Base-by-base conservation (phyloP, 2,329 filamentous ascomycete genomes). In the Phyllosticta capitalensis region DNA sequence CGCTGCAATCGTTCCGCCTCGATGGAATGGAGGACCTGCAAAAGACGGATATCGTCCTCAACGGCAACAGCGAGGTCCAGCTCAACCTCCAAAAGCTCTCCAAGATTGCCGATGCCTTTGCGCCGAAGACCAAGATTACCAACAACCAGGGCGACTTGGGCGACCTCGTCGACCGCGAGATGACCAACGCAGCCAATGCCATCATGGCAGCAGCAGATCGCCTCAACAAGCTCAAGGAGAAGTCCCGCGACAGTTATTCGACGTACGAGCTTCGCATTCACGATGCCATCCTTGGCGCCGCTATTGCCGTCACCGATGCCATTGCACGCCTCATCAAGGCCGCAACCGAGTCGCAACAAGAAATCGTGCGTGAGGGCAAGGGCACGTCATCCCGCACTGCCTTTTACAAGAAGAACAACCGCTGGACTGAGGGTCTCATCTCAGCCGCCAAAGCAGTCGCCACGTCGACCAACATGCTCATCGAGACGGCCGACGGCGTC, bases 321-420 rank as follows among this genome's bases (percentile, higher is more conserved):
- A 97, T 99, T 68, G 89, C 90, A 0, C 87, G 90, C 71, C 83
- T 99, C 61, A 97, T 99, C 79, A 92, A 94, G 75, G 94, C 94
- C 0, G 94, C 94, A 6, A 95, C 92, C 0, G 85, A 83, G 19
- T 95, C 92, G 1, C 94, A 99, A 72, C 86, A 95, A 72, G 94
- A 99, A 76, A 99, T 99, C 69, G 94, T 99, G 51, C 87, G 91
- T 64, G 90, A 95, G 63, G 94, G 94, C 7, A 87, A 89, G 20
- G 94, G 94, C 38, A 88, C 87, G 24, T 90, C 89, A 56, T 95
- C 90, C 52, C 84, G 87, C 61, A 95, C 92, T 1, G 91, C 92
- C 22, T 99, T 99, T 75, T 99, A 99, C 85, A 97, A 97, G 83
- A 97, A 97, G 80, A 96, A 99, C 82, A 99, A 97, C 77, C 85